Conservation (phyloP, 2,329 filamentous ascomycete genomes). For the Dactylellina sp. region DNA sequence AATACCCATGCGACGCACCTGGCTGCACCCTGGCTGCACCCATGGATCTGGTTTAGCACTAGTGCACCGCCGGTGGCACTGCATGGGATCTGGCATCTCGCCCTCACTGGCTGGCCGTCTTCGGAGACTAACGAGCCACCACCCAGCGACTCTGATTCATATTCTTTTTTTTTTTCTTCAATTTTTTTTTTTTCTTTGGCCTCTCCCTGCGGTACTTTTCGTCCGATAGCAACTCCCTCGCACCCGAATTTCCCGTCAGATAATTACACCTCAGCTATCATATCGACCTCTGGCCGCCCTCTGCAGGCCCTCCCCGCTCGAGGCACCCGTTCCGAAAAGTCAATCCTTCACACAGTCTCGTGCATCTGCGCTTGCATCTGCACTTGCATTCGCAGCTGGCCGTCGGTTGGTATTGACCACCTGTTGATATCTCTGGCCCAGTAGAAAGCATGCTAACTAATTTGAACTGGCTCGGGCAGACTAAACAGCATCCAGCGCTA, state of each 20-base stretch:
- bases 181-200: no score
- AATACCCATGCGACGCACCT: neutral
- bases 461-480: no score
- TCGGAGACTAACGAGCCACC: conserved; percentile 40
- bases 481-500: no score
- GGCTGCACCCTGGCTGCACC: neutral
- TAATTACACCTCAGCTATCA: neutral
- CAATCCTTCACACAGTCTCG: conserved; percentile 7
- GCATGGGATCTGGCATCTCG: conserved; percentile 10
- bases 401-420: neutral
- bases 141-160: conserved; percentile 18
- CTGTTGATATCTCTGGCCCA: no score
- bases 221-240: conserved; percentile 10
- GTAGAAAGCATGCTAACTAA: no score
- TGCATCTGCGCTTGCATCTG: neutral
- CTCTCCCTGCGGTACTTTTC: conserved; percentile 13
- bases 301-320: neutral
- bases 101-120: conserved; percentile 12
- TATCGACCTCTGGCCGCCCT: neutral
- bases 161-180: conserved; percentile 11
- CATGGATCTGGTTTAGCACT: conserved; percentile 31
- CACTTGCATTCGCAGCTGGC: neutral
- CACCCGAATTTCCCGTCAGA: conserved; percentile 32
- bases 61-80: neutral
- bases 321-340: neutral